Evolutionary conservation across 129 eudicot genomes (phyloP).

Genomic region (Tagetes erecta): DNA sequence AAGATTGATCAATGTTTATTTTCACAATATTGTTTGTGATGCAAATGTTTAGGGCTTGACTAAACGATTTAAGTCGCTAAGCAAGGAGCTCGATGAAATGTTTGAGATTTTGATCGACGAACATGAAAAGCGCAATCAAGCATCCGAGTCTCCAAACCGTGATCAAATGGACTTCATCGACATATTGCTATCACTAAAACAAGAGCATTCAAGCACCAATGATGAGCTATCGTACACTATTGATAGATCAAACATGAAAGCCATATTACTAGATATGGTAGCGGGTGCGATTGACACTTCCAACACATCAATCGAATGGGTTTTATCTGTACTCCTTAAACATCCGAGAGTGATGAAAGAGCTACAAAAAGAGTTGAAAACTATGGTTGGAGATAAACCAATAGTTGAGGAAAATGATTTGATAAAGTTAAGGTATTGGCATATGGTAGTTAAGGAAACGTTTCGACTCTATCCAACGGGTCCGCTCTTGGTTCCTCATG

Average conservation of each 20-base stretch:
- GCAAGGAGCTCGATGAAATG: slow-evolving; percentile 8
- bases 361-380: background rate
- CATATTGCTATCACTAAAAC: slow-evolving; percentile 2
- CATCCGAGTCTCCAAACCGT: background rate
- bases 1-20: no score
- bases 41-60: slow-evolving; percentile 7
- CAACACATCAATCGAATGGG: slow-evolving; percentile 1
- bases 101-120: slow-evolving; percentile 9
- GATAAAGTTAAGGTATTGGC: background rate
- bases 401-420: slow-evolving; percentile 9
- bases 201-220: slow-evolving; percentile 7
- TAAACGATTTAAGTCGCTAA: background rate
- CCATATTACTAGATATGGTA: slow-evolving; percentile 13
- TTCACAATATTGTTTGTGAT: background rate
- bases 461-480: background rate
- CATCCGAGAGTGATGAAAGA: slow-evolving; percentile 18
- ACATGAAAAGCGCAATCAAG: slow-evolving; percentile 7
- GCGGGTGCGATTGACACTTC: background rate
- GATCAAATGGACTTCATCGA: slow-evolving; percentile 13
- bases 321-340: slow-evolving; percentile 4
- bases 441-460: slow-evolving; percentile 17
- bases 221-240: slow-evolving; percentile 8
- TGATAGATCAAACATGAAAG: slow-evolving; percentile 16
- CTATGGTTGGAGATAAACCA: background rate
- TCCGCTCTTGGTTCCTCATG: background rate